Base-by-base conservation (phyloP, 371 early-diverging fungal species). In the Phascolomyces articulosus region DNA sequence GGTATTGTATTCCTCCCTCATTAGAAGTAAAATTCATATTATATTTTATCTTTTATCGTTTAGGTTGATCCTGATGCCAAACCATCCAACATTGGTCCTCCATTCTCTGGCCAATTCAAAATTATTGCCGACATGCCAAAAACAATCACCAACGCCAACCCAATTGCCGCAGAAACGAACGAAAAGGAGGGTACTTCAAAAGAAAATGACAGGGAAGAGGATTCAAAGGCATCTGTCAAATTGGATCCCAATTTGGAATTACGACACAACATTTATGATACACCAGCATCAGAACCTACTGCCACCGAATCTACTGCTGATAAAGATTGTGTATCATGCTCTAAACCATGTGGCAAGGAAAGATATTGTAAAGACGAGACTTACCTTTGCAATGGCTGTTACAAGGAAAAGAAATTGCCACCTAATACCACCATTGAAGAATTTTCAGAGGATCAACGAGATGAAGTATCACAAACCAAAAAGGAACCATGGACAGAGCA, bases 1-100 rank as follows among this genome's bases (percentile, higher is more conserved):
- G 8, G 4, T 51, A 7, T n/a, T n/a, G n/a, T n/a, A n/a, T n/a
- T n/a, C n/a, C n/a, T n/a, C n/a, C n/a, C n/a, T n/a, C n/a, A n/a
- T n/a, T n/a, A n/a, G n/a, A n/a, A n/a, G n/a, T n/a, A n/a, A 2
- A 48, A 24, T 7, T 48, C 2, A 1, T 1, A 34, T 34, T 34
- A 2, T 9, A 9, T 34, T 34, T 9, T 34, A 0, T 95, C 94
- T 44, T 40, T 16, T 58, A 26, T 31, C 24, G 18, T 24, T 18
- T 71, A 94, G 94, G 90, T 93, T 60, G 96, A 97, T 74, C 90
- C 95, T 7, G 95, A 94, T 54, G 86, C 89, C 16, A 89, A 94
- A 31, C 93, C 95, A 3, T 93, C 96, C 27, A 82, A 69, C 63
- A 15, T 67, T 68, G 59, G 68, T 58, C 58, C 71, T 62, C 62